phyloP scores from a whole-genome alignment of 768 basidiomycete genomes.

The Phaffia tasmanica region DNA sequence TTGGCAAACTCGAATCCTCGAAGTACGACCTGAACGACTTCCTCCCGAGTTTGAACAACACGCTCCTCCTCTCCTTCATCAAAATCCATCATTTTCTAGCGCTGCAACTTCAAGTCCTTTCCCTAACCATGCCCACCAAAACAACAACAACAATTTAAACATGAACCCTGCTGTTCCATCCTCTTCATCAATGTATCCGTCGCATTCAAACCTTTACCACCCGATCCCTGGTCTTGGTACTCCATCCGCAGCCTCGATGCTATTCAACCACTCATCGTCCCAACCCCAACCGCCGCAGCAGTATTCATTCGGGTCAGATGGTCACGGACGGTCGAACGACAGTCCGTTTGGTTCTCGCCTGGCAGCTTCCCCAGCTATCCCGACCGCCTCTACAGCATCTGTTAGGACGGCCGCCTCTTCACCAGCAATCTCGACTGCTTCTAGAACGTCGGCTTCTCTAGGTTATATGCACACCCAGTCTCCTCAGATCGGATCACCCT shows the following conservation, averaged over 20 bases:
- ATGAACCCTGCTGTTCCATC: background rate
- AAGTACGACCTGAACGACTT: conserved; percentile 80
- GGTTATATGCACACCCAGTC: background rate
- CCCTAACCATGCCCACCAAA: conserved; percentile 5
- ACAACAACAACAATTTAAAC: background rate
- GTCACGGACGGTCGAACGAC: background rate
- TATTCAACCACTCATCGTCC: background rate
- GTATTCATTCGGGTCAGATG: background rate
- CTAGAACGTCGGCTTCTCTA: no score
- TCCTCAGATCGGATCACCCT: background rate
- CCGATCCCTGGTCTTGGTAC: background rate
- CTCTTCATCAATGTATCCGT: background rate
- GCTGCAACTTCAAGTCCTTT: conserved; percentile 17
- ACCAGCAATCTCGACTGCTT: background rate
- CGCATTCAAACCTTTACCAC: conserved; percentile 18
- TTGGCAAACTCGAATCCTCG: conserved; percentile 89
- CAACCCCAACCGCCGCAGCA: background rate
- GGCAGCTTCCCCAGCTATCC: background rate
- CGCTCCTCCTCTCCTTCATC: conserved; percentile 19
- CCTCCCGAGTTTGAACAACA: conserved; percentile 51
- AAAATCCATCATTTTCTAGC: conserved; percentile 17
- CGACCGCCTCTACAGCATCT: background rate
- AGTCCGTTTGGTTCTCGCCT: background rate
- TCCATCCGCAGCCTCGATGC: background rate
- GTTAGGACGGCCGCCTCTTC: background rate